These are phyloP conservation scores for Cercospora canescens DNA, from an alignment of 2,329 filamentous ascomycete genomes.

Conservation along the genomic window DNA sequence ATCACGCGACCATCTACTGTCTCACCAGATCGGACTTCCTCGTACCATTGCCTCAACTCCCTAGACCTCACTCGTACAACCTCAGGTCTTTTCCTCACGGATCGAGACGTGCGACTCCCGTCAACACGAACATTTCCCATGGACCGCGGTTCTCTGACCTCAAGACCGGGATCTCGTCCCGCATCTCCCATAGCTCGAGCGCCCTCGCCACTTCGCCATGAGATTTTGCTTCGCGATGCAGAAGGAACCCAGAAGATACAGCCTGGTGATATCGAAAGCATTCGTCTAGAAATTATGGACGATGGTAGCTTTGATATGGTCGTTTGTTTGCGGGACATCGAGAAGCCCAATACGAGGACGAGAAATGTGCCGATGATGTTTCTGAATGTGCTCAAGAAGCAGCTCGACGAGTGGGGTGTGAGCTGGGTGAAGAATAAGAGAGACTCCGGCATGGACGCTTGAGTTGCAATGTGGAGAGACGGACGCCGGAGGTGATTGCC, in stretches of 20 bases:
- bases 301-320: neutral
- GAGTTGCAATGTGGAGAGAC: neutral
- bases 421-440: neutral
- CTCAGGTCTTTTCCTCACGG: neutral
- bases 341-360: neutral
- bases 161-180: neutral
- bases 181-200: neutral
- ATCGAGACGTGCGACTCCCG: neutral
- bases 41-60: neutral
- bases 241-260: neutral
- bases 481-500: neutral
- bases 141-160: neutral
- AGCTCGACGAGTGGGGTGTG: neutral
- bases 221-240: neutral
- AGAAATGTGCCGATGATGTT: neutral
- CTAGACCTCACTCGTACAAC: neutral
- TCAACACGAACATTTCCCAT: neutral
- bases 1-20: neutral
- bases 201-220: neutral
- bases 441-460: neutral
- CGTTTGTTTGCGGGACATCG: neutral
- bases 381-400: neutral
- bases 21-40: neutral
- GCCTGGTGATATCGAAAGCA: neutral
- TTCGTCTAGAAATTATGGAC: neutral